Evolutionary conservation across 768 basidiomycete genomes (phyloP), one percentile per base, ranked within the genome.

Genomic region (Glaciozyma antarctica): DNA sequence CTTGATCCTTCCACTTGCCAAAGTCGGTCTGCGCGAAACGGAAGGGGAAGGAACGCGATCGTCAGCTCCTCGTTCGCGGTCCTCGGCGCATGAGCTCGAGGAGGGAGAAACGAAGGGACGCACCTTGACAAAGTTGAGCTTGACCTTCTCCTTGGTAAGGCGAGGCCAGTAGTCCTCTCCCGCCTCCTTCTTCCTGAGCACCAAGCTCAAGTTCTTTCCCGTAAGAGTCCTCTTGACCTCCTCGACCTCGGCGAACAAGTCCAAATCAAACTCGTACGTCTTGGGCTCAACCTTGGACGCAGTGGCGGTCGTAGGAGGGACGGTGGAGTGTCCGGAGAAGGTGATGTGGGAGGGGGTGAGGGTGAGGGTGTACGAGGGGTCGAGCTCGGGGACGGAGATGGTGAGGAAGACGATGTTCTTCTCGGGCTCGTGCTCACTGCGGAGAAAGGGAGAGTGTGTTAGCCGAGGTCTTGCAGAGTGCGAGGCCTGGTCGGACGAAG

Each of bases 91-190:
- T 12, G 26, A 28, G 52, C 28, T 54, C 3, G 3, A 26, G n/a
- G 17, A 21, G 57, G 16, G 22, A 62, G 38, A 47, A 24, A 17
- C 32, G 32, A 32, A 9, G 32, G 16, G 26, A 22, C 43, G 7
- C 43, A 65, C 57, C 61, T 95, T 97, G 77, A 97, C 79, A 78
- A 84, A 93, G 63, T 85, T 80, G 58, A 81, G 84, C 78, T 83
- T 88, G 66, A 83, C 74, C 77, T 91, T 93, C 66, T 88, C 88
- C 77, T 94, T 91, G 55, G 88, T 91, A 59, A 98, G 80, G 64
- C 93, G 83, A 30, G 90, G 88, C 94, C 94, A 98, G 78, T 82
- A 98, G 71, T 91, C 94, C 19, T 78, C 75, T 74, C 85, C 78
- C 38, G 76, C 73, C 63, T 85, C 84, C 77, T 90, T 90, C 79